A percentile compares a stretch with the other conserved stretches of the same genome.
These are phyloP conservation scores for Gymnopilus junonius DNA, from an alignment of 768 basidiomycete species.

Conservation along the genomic window DNA sequence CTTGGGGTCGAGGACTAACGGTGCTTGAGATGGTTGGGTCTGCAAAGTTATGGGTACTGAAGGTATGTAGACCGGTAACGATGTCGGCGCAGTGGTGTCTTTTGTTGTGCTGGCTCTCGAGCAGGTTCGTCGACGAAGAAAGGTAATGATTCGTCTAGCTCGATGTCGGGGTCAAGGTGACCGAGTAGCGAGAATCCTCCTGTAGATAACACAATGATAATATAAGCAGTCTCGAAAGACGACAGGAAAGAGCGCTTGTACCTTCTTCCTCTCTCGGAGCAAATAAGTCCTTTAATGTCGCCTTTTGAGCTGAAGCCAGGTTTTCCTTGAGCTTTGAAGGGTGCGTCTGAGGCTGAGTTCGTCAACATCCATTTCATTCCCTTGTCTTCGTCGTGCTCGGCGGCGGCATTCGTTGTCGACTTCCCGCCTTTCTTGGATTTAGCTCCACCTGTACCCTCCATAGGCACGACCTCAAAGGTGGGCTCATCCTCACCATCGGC, in stretches of 20 bases:
- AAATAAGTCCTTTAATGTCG: slow-evolving; percentile 73
- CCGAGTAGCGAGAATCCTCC: slow-evolving; percentile 77
- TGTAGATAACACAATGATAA: slow-evolving; percentile 26
- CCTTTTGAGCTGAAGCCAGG: neutral
- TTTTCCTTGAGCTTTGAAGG: neutral
- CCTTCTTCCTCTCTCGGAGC: slow-evolving; percentile 71
- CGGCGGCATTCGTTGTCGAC: neutral
- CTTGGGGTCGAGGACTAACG: slow-evolving; percentile 52
- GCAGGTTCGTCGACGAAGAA: slow-evolving; percentile 23
- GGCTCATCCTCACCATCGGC: slow-evolving; percentile 31
- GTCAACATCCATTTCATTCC: slow-evolving; percentile 14
- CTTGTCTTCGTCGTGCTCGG: slow-evolving; percentile 15
- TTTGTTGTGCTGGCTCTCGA: neutral
- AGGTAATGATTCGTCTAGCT: slow-evolving; percentile 63
- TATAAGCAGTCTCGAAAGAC: neutral
- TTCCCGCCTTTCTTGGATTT: neutral
- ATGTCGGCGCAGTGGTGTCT: slow-evolving; percentile 10
- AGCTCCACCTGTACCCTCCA: slow-evolving; percentile 15
- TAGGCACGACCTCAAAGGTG: slow-evolving; percentile 40
- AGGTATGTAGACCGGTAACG: neutral
- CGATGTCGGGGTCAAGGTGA: slow-evolving; percentile 75
- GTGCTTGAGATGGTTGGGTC: slow-evolving; percentile 25
- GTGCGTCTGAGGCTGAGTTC: neutral
- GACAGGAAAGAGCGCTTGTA: slow-evolving; percentile 29
- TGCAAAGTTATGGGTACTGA: slow-evolving; percentile 15